Conservation (phyloP, 208 protist species). For the Trichomonas gallinae region DNA sequence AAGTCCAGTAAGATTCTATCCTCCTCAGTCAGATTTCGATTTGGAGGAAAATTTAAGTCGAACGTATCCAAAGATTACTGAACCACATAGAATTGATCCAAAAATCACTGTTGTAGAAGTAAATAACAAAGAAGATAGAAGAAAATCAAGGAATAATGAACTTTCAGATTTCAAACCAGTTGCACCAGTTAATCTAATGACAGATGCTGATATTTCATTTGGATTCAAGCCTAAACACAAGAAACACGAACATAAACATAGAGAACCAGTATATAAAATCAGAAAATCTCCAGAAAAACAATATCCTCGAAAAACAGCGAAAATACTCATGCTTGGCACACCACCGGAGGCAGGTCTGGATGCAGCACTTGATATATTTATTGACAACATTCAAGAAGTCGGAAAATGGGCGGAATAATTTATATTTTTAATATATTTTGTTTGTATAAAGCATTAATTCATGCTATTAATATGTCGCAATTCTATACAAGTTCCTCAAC, state of each 20-base stretch:
- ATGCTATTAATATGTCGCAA: too few relatives aligned
- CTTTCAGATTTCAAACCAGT: neutral
- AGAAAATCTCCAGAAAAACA: neutral
- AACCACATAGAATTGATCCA: neutral
- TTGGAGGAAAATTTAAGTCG: neutral
- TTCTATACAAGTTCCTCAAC: too few relatives aligned
- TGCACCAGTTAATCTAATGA: neutral
- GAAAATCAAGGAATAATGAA: neutral
- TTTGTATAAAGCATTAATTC: too few relatives aligned
- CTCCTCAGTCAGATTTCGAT: neutral
- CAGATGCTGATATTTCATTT: neutral
- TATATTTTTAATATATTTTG: too few relatives aligned
- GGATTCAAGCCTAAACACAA: neutral
- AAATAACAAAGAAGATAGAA: neutral
- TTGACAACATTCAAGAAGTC: neutral
- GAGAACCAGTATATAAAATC: neutral
- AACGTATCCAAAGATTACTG: neutral
- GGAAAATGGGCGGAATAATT: neutral
- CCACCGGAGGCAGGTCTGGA: neutral
- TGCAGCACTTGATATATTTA: neutral
- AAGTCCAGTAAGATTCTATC: neutral
- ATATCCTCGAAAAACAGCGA: neutral
- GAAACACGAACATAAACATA: neutral
- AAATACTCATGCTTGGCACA: neutral
- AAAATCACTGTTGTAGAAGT: neutral